A percentile compares a stretch with the other conserved stretches of the same genome.
Conservation (phyloP, 768 basidiomycete species). For the Mycena alexandri region DNA sequence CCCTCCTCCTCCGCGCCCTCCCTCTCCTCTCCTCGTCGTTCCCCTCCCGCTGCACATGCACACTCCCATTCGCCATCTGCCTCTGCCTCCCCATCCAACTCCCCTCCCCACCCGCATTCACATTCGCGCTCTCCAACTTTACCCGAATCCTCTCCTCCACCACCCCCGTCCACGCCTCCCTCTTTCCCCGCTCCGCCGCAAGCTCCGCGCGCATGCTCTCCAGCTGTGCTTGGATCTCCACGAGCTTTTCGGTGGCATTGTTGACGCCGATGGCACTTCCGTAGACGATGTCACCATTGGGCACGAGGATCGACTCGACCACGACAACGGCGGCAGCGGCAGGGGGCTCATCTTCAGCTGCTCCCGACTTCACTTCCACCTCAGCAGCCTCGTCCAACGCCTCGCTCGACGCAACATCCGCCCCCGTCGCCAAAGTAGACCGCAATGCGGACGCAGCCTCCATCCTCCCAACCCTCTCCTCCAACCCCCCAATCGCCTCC, state of each 20-base stretch:
- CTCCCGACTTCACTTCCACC: too few species aligned
- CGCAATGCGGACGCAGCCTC: constrained; percentile 56
- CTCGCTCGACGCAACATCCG: too few species aligned
- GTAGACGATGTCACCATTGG: too few species aligned
- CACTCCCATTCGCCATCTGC: not conserved
- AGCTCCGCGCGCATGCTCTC: constrained; percentile 30
- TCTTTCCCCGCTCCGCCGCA: constrained; percentile 19
- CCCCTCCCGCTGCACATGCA: not conserved
- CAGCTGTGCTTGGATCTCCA: constrained; percentile 15
- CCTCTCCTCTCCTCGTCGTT: not conserved
- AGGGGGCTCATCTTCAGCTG: too few species aligned
- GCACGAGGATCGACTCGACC: too few species aligned
- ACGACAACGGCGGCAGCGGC: too few species aligned
- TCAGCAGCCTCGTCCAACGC: too few species aligned
- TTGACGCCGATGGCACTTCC: too few species aligned
- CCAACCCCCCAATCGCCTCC: constrained; percentile 72
- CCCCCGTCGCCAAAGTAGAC: too few species aligned
- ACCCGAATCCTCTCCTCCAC: constrained; percentile 21
- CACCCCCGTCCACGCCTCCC: constrained; percentile 30
- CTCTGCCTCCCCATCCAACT: not conserved
- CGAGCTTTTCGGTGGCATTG: too few species aligned
- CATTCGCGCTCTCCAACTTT: not conserved
- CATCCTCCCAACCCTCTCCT: constrained; percentile 73
- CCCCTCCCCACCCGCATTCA: constrained; percentile 8
- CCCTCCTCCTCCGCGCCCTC: not conserved